phyloP scores from a whole-genome alignment of 306 rosid genomes.

The Corylus heterophylla region DNA sequence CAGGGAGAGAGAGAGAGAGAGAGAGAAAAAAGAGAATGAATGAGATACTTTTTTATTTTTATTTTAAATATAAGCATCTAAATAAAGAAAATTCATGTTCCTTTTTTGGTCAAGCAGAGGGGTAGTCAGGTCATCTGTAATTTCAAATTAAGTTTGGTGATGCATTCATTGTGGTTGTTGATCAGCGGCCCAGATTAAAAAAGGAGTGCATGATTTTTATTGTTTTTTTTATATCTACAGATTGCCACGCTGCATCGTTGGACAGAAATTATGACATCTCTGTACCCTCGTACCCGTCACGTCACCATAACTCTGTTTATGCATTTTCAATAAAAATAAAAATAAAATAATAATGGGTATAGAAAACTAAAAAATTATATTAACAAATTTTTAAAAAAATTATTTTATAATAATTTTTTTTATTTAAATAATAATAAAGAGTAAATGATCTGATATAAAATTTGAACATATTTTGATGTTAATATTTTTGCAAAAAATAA shows the following conservation, averaged over 20 bases:
- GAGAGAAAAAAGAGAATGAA: too few species aligned
- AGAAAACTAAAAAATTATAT: too few species aligned
- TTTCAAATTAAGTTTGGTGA: not conserved
- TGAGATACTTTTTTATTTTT: not conserved
- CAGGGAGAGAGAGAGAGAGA: too few species aligned
- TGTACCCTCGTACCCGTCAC: constrained; percentile 23
- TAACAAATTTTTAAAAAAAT: too few species aligned
- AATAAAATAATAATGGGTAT: too few species aligned
- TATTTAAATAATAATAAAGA: too few species aligned
- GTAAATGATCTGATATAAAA: too few species aligned
- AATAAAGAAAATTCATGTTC: not conserved
- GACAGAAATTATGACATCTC: constrained; percentile 7
- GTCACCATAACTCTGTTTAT: not conserved
- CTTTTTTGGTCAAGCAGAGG: not conserved
- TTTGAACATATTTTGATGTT: too few species aligned
- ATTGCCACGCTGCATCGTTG: constrained; percentile 10
- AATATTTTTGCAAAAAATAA: too few species aligned
- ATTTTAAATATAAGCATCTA: too few species aligned
- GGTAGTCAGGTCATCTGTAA: not conserved
- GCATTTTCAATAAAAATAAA: too few species aligned
- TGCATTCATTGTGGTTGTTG: not conserved
- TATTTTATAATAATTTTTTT: too few species aligned
- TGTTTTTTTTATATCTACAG: not conserved
- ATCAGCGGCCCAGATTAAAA: not conserved
- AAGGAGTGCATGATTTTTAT: not conserved